phyloP scores from a whole-genome alignment of 2,329 filamentous ascomycete genomes.

The Trichoderma sp. region DNA sequence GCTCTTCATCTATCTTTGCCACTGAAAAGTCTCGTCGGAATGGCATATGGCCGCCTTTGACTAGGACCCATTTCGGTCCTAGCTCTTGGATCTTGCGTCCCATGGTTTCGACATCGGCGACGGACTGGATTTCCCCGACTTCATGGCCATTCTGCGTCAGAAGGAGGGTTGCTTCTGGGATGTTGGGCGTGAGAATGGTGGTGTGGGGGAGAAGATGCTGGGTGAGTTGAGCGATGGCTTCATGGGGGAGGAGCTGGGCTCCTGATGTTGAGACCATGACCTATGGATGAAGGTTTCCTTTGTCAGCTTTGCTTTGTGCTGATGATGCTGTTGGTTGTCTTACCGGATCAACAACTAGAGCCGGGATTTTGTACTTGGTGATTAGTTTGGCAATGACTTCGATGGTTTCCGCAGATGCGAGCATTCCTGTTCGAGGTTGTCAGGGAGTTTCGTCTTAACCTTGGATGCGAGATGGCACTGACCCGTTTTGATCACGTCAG shows the following conservation, averaged over 20 bases:
- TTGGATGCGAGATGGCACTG: constrained; percentile 26
- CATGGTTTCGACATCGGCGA: constrained; percentile 66
- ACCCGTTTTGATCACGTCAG: constrained; percentile 93
- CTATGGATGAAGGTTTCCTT: constrained; percentile 40
- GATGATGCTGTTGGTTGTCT: not conserved
- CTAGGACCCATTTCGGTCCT: constrained; percentile 74
- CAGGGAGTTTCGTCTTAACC: not conserved
- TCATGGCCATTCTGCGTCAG: constrained; percentile 50
- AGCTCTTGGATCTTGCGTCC: constrained; percentile 63
- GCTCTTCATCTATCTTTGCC: constrained; percentile 57
- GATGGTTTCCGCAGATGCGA: constrained; percentile 38
- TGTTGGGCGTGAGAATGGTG: constrained; percentile 71
- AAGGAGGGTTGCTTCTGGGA: constrained; percentile 69
- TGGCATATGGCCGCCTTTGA: constrained; percentile 91
- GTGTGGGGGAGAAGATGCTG: constrained; percentile 60
- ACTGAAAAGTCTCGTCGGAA: constrained; percentile 61
- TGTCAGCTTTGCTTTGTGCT: not conserved
- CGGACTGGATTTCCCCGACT: constrained; percentile 43
- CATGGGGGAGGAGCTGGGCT: constrained; percentile 61
- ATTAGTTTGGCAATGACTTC: constrained; percentile 35
- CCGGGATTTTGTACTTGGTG: constrained; percentile 30
- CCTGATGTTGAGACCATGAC: constrained; percentile 92
- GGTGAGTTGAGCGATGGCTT: constrained; percentile 61
- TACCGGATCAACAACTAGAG: constrained; percentile 40
- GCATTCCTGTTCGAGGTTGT: constrained; percentile 34